Percentiles rank a stretch among this genome's conserved stretches.
Conservation (phyloP, 2,329 filamentous ascomycete species). For the Fonsecaea pugnacius region DNA sequence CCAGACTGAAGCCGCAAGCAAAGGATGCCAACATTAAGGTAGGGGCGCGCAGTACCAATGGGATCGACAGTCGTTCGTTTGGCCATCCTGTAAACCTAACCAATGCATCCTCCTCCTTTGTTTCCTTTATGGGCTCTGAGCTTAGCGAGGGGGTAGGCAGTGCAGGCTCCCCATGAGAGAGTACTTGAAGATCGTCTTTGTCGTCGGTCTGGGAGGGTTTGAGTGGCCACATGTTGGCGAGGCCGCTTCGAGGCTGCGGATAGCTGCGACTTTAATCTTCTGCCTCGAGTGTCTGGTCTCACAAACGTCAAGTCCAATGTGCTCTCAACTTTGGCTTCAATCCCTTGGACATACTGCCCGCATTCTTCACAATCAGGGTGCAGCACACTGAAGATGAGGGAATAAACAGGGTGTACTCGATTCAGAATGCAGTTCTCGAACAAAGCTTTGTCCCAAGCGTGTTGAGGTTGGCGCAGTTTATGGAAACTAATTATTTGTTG, state of each 20-base stretch:
- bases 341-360: neutral
- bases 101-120: constrained; percentile 23
- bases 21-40: constrained; percentile 68
- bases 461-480: neutral
- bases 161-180: neutral
- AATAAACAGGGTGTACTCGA: neutral
- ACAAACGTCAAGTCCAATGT: neutral
- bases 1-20: constrained; percentile 70
- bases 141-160: neutral
- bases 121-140: neutral
- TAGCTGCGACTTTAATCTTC: neutral
- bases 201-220: constrained; percentile 14
- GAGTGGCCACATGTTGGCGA: constrained; percentile 33
- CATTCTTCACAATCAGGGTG: neutral
- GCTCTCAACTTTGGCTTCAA: neutral
- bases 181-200: constrained; percentile 1
- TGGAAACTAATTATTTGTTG: too few species aligned
- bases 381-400: neutral
- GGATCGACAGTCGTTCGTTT: constrained; percentile 61
- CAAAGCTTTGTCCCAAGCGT: neutral
- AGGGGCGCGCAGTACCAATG: constrained; percentile 67
- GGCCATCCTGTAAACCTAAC: constrained; percentile 38
- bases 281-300: neutral
- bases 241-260: neutral
- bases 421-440: neutral